These are phyloP conservation scores for Hemisphaericaspora xylofermentans DNA, from an alignment of 1,139 yeast species.

Conservation along the genomic window DNA sequence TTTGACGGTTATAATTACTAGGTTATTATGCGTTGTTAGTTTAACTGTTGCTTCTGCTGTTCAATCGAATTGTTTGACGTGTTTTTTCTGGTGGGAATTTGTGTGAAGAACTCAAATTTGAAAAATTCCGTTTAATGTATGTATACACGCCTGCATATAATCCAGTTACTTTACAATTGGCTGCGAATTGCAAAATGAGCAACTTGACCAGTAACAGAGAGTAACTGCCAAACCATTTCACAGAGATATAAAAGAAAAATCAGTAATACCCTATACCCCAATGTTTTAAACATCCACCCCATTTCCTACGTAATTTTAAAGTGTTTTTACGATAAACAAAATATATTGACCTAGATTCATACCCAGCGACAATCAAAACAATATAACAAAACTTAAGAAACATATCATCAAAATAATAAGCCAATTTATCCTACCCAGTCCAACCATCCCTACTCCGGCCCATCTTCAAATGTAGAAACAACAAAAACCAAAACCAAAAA, in stretches of 20 bases:
- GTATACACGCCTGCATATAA: background rate
- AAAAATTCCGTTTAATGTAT: too few species aligned
- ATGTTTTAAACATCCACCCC: background rate
- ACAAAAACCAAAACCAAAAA: background rate
- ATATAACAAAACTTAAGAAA: background rate
- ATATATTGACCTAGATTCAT: background rate
- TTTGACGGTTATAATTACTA: too few species aligned
- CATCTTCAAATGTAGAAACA: background rate
- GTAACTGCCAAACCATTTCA: too few species aligned
- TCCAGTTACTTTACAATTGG: too few species aligned
- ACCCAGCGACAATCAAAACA: background rate
- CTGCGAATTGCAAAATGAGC: too few species aligned
- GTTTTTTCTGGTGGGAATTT: background rate
- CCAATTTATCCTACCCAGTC: background rate
- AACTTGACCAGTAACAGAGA: too few species aligned
- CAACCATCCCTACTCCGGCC: background rate
- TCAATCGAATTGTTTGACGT: constrained; percentile 1
- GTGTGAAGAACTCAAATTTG: background rate
- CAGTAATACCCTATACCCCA: too few species aligned
- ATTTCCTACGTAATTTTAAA: too few species aligned
- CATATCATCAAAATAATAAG: background rate
- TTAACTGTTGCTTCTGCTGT: too few species aligned
- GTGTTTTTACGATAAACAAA: too few species aligned
- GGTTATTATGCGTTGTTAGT: too few species aligned
- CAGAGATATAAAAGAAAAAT: too few species aligned